Percentiles rank a stretch among this genome's conserved stretches.
phyloP scores from a whole-genome alignment of 192 early-diverging fungal genomes.

The Geranomyces michiganensis region DNA sequence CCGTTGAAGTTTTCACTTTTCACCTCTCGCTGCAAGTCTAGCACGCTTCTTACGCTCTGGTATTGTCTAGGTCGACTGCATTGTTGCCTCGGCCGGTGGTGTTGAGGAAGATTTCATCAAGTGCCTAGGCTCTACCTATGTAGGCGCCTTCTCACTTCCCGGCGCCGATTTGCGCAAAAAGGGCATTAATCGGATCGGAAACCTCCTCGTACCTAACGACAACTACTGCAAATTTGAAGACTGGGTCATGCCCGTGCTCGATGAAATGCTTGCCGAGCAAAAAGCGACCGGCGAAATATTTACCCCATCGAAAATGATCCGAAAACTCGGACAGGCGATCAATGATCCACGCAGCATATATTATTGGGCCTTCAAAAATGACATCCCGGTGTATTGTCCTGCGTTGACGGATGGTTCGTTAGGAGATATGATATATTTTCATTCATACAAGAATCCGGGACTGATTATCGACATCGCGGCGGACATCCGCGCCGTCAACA shows the following conservation, averaged over 20 bases:
- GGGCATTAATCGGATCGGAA: slow-evolving; percentile 96
- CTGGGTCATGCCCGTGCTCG: slow-evolving; percentile 95
- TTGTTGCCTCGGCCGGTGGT: slow-evolving; percentile 94
- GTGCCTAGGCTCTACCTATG: slow-evolving; percentile 85
- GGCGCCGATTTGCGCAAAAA: slow-evolving; percentile 81
- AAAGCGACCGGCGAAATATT: slow-evolving; percentile 76
- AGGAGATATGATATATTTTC: slow-evolving; percentile 99
- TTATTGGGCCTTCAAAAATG: slow-evolving; percentile 97
- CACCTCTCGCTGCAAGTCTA: neutral
- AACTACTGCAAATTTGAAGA: slow-evolving; percentile 99
- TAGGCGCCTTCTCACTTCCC: slow-evolving; percentile 77
- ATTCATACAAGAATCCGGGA: slow-evolving; percentile 93
- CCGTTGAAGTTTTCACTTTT: neutral
- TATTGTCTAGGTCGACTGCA: slow-evolving; percentile 63
- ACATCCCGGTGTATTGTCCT: slow-evolving; percentile 97
- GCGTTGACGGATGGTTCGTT: slow-evolving; percentile 97
- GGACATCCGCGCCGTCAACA: slow-evolving; percentile 91
- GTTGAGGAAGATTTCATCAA: slow-evolving; percentile 99
- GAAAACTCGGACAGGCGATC: slow-evolving; percentile 86
- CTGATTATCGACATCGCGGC: slow-evolving; percentile 89
- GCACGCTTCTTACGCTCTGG: too few relatives aligned
- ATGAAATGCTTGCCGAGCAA: slow-evolving; percentile 91
- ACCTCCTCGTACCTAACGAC: slow-evolving; percentile 96
- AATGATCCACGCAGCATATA: slow-evolving; percentile 88
- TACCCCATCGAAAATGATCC: slow-evolving; percentile 92